Evolutionary conservation across 1,139 yeast species (phyloP), one percentile per base, ranked within the genome.

Genomic region (Yamadazyma dendronema): DNA sequence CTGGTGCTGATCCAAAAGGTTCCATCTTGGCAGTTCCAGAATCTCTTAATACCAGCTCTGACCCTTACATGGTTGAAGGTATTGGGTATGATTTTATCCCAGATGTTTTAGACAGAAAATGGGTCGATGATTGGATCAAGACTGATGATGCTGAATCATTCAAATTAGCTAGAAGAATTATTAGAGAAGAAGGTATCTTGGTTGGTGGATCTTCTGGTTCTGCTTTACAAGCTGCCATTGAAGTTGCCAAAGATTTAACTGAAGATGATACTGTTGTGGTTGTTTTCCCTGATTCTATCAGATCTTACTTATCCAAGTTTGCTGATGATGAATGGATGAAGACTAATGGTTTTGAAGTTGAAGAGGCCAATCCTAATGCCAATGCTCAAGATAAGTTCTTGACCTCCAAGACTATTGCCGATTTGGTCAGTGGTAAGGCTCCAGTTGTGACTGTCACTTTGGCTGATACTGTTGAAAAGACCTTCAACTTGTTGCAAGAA

Each of bases 241-340:
- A 79, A 50, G 85, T 84, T 44, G 82, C 83, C 49, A 72, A 81
- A 56, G 81, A 77, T 40, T 72, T 86, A 56, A 75, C 84, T 35
- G 88, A 84, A 64, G 77, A 81, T 38, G 95, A 85, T 51, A 78
- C 77, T 23, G 74, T 87, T 43, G 95, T 87, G 29, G 90, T 84
- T 32, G 83, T 87, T 23, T 79, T 86, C 77, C 95, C 95, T 37
- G 96, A 87, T 59, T 82, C 92, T 30, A 79, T 87, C 54, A 81
- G 96, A 69, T 85, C 95, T 11, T 87, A 87, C 67, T 74, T 87
- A 60, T 80, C 92, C 48, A 87, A 87, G 67, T 87, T 87, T 57
- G 92, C 87, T 35, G 95, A 87, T 59, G 95, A 87, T 56, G 95
- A 85, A 65, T 87, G 96, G 96, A 80, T 87, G 86, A 77, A 75